These are phyloP conservation scores for Neopestalotiopsis sp. DNA, from an alignment of 2,329 filamentous ascomycete genomes.

Conservation along the genomic window DNA sequence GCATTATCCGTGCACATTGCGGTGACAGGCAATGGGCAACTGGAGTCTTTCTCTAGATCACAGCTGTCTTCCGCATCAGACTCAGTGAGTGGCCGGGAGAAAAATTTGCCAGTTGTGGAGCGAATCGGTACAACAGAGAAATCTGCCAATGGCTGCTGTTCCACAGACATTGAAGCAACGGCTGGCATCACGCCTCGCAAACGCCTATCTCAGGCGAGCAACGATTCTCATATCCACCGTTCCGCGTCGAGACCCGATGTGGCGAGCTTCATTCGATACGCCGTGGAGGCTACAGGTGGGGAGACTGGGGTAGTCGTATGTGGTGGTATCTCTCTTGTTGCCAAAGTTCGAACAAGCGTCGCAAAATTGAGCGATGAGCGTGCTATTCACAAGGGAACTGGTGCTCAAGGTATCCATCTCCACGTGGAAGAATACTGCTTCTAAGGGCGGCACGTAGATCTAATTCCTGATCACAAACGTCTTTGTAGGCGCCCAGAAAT, in stretches of 20 bases:
- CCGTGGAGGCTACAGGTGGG: constrained; percentile 62
- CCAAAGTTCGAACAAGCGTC: constrained; percentile 59
- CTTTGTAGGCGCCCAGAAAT: neutral
- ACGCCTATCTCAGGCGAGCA: constrained; percentile 30
- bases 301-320: constrained; percentile 68
- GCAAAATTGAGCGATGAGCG: constrained; percentile 62
- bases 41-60: constrained; percentile 24
- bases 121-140: constrained; percentile 19
- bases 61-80: constrained; percentile 22
- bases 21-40: constrained; percentile 48
- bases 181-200: constrained; percentile 19
- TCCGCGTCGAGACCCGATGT: constrained; percentile 56
- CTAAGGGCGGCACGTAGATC: constrained; percentile 29
- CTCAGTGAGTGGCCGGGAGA: constrained; percentile 29
- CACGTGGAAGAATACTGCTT: constrained; percentile 66
- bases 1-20: constrained; percentile 58
- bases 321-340: constrained; percentile 60
- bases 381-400: constrained; percentile 68
- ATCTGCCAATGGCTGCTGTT: constrained; percentile 29
- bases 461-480: neutral
- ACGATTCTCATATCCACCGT: constrained; percentile 48
- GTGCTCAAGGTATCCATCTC: constrained; percentile 65
- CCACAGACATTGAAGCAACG: constrained; percentile 1
- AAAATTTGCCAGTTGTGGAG: constrained; percentile 21
- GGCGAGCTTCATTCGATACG: constrained; percentile 52